Base-by-base conservation (phyloP, 1,139 yeast species). In the Scheffersomyces parashehatae region DNA sequence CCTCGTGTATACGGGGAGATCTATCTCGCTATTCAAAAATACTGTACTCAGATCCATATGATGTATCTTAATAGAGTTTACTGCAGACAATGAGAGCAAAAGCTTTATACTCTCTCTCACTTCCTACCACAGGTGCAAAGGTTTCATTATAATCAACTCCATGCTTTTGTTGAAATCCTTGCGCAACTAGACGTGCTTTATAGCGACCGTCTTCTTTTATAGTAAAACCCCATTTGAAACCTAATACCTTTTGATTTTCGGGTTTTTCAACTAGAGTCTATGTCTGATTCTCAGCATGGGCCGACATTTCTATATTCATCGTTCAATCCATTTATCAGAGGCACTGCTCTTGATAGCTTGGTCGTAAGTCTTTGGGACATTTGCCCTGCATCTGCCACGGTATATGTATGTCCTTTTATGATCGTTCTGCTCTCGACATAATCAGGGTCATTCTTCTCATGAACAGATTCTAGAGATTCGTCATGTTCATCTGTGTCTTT, bases 31-130 rank as follows among this genome's bases (percentile, higher is more conserved):
- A 35, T 48, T 48, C 13, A 47, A 33, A 26, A 53, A 54, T 1
- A 63, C 60, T 15, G 58, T 51, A 8, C 35, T 43, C 7, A 56
- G 54, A 41, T 56, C 61, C 54, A 51, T 49, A 28, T 56, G 59
- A 34, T 55, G 50, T 8, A 58, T 40, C 2, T 16, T 15, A 15
- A 47, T 35, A 2, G 38, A 37, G 11, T 12, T 26, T 7, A 29
- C 14, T 12, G 39, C 16, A 7, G 35, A 28, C 4, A 48, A 5
- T 3, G 58, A 54, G n/a, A 58, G 31, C 9, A 54, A 32, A 6
- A 46, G 10, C n/a, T 53, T 28, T 11, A 53, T 50, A 9, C 50
- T 39, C 13, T 50, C 50, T 39, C 13, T 50, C 55, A 28, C 37
- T 35, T 31, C 46, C 36, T 9, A 56, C 43, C 14, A 55, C 62